Evolutionary conservation across 1,284 basidiomycete genomes (phyloP).

Genomic region (Sanguinoderma infundibulare): DNA sequence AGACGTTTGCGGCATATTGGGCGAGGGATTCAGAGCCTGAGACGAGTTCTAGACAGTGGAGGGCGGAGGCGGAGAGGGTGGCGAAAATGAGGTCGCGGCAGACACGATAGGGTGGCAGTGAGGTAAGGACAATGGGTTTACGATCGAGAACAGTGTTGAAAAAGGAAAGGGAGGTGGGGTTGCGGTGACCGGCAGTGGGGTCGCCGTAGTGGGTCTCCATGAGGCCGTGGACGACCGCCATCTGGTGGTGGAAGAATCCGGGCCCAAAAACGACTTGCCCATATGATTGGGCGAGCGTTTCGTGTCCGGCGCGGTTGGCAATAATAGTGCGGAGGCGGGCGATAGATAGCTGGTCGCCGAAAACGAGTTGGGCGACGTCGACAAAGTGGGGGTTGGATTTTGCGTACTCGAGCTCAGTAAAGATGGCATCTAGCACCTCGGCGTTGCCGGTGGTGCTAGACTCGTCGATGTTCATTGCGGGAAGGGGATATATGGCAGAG

Average conservation of each 20-base stretch:
- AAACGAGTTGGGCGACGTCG: background rate
- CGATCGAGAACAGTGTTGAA: constrained; percentile 38
- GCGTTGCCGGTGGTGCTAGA: constrained; percentile 40
- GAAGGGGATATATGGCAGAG: constrained; percentile 38
- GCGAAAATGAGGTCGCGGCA: constrained; percentile 42
- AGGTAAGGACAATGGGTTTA: constrained; percentile 38
- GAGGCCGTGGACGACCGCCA: constrained; percentile 4
- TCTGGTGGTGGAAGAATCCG: constrained; percentile 11
- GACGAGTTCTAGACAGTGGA: constrained; percentile 40
- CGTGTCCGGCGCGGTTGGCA: background rate
- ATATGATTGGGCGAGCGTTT: background rate
- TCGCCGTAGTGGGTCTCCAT: constrained; percentile 18
- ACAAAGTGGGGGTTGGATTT: constrained; percentile 4
- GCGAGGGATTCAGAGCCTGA: constrained; percentile 13
- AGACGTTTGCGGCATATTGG: background rate
- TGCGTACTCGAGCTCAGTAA: constrained; percentile 27
- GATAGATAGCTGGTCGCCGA: constrained; percentile 9
- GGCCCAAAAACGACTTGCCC: constrained; percentile 6
- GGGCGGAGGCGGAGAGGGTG: constrained; percentile 40
- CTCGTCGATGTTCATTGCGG: constrained; percentile 42
- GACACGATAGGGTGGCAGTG: constrained; percentile 38
- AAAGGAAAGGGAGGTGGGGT: constrained; percentile 39
- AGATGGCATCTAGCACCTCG: constrained; percentile 39
- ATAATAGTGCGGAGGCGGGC: background rate
- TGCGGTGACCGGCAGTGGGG: constrained; percentile 21